These are phyloP conservation scores for Colletotrichum truncatum DNA, from an alignment of 2,329 filamentous ascomycete genomes.

Conservation along the genomic window DNA sequence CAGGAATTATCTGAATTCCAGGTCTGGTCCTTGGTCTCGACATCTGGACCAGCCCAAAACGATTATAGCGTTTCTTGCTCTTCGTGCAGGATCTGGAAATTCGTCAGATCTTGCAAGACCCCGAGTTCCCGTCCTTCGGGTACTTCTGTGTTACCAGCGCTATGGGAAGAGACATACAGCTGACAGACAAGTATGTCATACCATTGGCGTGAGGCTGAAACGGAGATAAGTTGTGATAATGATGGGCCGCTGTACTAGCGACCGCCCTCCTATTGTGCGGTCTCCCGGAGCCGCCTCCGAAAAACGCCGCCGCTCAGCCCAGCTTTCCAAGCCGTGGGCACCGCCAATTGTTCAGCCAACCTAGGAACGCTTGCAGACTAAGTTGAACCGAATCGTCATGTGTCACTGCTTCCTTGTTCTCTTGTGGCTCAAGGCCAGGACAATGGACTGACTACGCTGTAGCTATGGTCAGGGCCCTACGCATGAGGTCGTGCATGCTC, in stretches of 20 bases:
- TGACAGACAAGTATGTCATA: background rate
- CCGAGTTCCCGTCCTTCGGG: background rate
- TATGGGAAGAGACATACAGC: background rate
- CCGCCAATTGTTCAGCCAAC: background rate
- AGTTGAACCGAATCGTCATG: slow-evolving; percentile 21
- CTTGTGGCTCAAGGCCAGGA: background rate
- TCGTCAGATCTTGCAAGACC: slow-evolving; percentile 1
- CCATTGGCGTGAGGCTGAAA: background rate
- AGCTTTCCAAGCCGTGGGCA: background rate
- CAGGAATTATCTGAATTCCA: background rate
- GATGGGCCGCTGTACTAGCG: background rate
- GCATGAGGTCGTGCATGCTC: background rate
- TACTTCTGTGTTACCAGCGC: background rate
- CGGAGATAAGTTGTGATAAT: background rate
- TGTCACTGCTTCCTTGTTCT: background rate
- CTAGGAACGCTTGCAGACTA: slow-evolving; percentile 15
- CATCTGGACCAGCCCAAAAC: background rate
- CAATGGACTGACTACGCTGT: background rate
- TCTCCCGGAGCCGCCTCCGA: slow-evolving; percentile 19
- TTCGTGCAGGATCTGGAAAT: slow-evolving; percentile 1
- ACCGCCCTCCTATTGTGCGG: background rate
- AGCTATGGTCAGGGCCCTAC: background rate
- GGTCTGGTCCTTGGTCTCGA: background rate
- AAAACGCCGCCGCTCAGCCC: background rate
- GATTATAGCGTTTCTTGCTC: background rate